Evolutionary conservation across 345 rosid species (phyloP), one percentile per base, ranked within the genome.

Genomic region (Trapa incisa): DNA sequence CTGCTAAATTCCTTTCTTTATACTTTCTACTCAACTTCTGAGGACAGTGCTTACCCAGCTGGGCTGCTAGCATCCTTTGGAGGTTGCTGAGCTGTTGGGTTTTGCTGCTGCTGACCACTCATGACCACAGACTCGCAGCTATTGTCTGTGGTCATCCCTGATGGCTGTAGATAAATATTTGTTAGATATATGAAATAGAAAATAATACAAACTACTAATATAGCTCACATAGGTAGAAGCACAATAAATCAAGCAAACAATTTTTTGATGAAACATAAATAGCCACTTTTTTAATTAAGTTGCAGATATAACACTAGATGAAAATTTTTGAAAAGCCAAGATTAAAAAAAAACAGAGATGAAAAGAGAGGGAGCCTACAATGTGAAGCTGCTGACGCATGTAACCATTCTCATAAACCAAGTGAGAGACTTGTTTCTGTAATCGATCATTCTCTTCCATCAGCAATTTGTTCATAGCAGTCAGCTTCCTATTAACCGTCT

Each of bases 61-160:
- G 97, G 98, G 96, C 78, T 88, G 85, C 81, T 93, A 78, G 91
- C 98, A 88, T 93, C 97, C 73, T 88, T 81, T 61, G 87, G 90
- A 16, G 84, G 88, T 75, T 86, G 97, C 89, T 84, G 96, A 77
- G 85, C 84, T 67, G 86, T 83, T 85, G 94, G 95, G 96, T 90
- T 88, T 83, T 86, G 97, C 80, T 92, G 96, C 74, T 89, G 91
- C 89, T 93, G 96, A 87, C 91, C 98, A 48, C 87, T 90, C 78
- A 89, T 82, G 92, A 90, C 96, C 96, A 88, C 97, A 87, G 97
- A 91, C 84, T 91, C 96, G 77, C 98, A 90, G 89, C 97, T 93
- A 81, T 90, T 93, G 91, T 93, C 98, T 79, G 98, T 90, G 94
- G 97, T 85, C 91, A 89, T 78, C 71, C 85, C 91, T 65, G 98